Percentiles rank a stretch among this genome's conserved stretches.
phyloP scores from a whole-genome alignment of 306 rosid species.

The Bauhinia variegata region DNA sequence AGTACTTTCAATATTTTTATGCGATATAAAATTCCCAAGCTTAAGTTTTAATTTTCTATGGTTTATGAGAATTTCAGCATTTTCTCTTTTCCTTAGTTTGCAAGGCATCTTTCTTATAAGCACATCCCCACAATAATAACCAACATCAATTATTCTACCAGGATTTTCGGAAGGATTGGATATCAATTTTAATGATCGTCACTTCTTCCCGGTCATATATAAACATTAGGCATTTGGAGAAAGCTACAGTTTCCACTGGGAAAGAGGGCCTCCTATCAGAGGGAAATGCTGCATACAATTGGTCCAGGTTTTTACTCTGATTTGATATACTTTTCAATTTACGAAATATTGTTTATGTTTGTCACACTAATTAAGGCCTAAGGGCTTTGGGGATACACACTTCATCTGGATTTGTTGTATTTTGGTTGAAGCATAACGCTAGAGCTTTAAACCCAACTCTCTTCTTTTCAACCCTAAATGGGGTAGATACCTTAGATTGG shows the following conservation, averaged over 20 bases:
- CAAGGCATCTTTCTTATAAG: slow-evolving; percentile 11
- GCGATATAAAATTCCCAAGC: background rate
- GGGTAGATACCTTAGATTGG: slow-evolving; percentile 5
- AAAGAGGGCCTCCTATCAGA: slow-evolving; percentile 94
- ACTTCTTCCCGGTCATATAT: slow-evolving; percentile 94
- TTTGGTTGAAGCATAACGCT: slow-evolving; percentile 3
- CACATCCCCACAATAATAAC: background rate
- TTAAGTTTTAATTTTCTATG: background rate
- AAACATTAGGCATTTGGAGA: slow-evolving; percentile 97
- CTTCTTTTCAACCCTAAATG: background rate
- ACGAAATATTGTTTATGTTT: slow-evolving; percentile 19
- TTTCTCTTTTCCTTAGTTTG: background rate
- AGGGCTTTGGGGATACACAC: no score
- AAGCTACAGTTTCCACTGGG: slow-evolving; percentile 97
- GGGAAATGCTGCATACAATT: slow-evolving; percentile 94
- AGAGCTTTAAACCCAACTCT: background rate
- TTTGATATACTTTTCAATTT: slow-evolving; percentile 28
- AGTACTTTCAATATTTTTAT: no score
- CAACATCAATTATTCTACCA: slow-evolving; percentile 37
- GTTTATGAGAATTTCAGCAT: background rate
- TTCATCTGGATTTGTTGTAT: no score
- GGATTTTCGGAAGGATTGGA: slow-evolving; percentile 96
- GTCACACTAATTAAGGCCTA: slow-evolving; percentile 16
- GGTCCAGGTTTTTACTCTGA: slow-evolving; percentile 82
- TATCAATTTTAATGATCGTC: slow-evolving; percentile 81